Percentiles rank a stretch among this genome's conserved stretches.
Evolutionary conservation across 192 early-diverging fungal species (phyloP).

Genomic region (Entomortierella beljakovae): DNA sequence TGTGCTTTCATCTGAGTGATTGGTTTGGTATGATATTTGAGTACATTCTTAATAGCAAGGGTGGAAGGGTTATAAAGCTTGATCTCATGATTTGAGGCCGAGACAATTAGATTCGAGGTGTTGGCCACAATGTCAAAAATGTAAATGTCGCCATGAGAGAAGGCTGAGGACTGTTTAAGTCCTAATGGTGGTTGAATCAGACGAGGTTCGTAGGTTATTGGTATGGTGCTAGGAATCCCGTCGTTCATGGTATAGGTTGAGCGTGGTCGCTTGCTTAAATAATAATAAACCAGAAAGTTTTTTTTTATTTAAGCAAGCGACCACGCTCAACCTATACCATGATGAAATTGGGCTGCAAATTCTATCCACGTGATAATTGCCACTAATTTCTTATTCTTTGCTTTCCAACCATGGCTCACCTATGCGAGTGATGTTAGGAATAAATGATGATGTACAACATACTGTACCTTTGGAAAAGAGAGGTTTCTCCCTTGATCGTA

Average conservation of each 20-base stretch:
- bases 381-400: no score
- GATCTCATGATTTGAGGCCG: constrained; percentile 73
- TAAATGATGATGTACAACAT: no score
- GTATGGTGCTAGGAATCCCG: constrained; percentile 29
- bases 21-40: constrained; percentile 68
- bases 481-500: no score
- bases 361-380: no score
- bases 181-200: constrained; percentile 58
- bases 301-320: no score
- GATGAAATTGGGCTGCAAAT: no score
- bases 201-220: constrained; percentile 39
- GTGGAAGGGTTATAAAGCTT: constrained; percentile 71
- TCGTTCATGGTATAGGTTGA: constrained; percentile 26
- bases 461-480: no score
- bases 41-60: constrained; percentile 55
- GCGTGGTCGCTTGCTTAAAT: no score
- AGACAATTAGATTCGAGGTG: constrained; percentile 57
- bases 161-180: constrained; percentile 47
- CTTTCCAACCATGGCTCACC: no score
- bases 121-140: constrained; percentile 68
- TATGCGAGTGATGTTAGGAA: no score
- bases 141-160: constrained; percentile 62
- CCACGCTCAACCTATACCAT: no score
- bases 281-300: no score
- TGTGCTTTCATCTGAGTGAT: constrained; percentile 73